Conservation (phyloP, 768 basidiomycete species). For the Phlebiopsis flavidoalba region DNA sequence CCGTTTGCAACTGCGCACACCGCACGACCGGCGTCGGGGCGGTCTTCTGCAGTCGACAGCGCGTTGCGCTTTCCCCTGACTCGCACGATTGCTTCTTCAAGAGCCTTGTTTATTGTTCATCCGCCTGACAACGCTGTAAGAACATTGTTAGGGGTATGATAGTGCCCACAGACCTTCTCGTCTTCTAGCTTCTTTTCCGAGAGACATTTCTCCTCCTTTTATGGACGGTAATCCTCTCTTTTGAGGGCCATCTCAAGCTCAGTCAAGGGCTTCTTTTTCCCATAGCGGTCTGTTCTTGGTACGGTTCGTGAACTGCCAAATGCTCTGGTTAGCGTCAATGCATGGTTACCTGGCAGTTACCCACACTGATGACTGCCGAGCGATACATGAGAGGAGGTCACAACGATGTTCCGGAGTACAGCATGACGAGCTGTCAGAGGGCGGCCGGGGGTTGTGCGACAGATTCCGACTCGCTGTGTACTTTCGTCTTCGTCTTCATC, state of each 20-base stretch:
- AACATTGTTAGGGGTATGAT: not conserved
- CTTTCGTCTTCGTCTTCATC: slow-evolving; percentile 37
- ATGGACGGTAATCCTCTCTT: slow-evolving; percentile 76
- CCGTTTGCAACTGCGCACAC: slow-evolving; percentile 23
- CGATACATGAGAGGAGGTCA: slow-evolving; percentile 66
- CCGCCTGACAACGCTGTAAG: slow-evolving; percentile 41
- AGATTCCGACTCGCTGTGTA: slow-evolving; percentile 23
- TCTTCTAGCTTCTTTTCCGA: slow-evolving; percentile 82
- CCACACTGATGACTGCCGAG: slow-evolving; percentile 42
- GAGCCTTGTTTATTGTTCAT: slow-evolving; percentile 86
- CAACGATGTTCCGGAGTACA: slow-evolving; percentile 62
- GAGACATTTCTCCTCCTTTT: slow-evolving; percentile 75
- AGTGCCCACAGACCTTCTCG: slow-evolving; percentile 53
- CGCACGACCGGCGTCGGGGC: slow-evolving; percentile 23
- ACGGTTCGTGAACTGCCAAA: slow-evolving; percentile 24
- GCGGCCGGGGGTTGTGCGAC: slow-evolving; percentile 21
- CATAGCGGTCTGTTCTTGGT: slow-evolving; percentile 30
- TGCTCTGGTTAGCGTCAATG: not conserved
- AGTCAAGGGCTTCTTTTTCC: slow-evolving; percentile 64
- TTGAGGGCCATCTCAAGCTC: slow-evolving; percentile 69
- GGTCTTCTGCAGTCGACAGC: slow-evolving; percentile 41
- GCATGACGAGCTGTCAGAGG: slow-evolving; percentile 53
- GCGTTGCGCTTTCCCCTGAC: slow-evolving; percentile 56
- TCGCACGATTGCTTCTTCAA: slow-evolving; percentile 80
- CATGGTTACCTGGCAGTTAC: not conserved